Conservation (phyloP, 2,329 filamentous ascomycete genomes). For the Westerdykella sp. region DNA sequence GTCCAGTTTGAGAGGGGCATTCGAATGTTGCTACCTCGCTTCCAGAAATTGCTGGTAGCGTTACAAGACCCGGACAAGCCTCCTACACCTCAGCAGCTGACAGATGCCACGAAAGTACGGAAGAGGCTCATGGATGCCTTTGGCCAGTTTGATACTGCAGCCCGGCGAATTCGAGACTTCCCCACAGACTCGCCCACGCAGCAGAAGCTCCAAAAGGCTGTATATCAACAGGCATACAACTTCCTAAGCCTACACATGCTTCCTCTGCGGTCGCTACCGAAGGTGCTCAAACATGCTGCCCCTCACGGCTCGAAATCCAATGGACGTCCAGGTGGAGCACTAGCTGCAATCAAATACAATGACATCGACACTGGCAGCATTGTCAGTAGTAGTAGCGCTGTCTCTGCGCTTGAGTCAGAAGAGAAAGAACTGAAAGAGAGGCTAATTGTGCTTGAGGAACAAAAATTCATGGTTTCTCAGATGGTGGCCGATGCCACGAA, state of each 20-base stretch:
- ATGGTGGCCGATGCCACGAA: conserved; percentile 76
- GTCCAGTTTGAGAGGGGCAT: conserved; percentile 86
- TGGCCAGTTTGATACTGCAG: conserved; percentile 76
- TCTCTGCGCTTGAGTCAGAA: conserved; percentile 69
- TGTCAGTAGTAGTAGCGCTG: conserved; percentile 50
- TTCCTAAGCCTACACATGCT: conserved; percentile 91
- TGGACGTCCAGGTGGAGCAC: conserved; percentile 38
- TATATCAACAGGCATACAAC: conserved; percentile 73
- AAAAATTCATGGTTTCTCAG: conserved; percentile 79
- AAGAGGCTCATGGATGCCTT: conserved; percentile 86
- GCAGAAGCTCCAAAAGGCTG: conserved; percentile 67
- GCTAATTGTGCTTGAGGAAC: conserved; percentile 81
- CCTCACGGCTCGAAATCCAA: conserved; percentile 41
- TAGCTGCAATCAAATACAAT: conserved; percentile 56
- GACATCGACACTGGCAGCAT: conserved; percentile 49
- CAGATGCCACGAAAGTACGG: conserved; percentile 83
- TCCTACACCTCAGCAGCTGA: conserved; percentile 63
- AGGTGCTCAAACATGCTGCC: conserved; percentile 50
- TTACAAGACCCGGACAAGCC: conserved; percentile 67
- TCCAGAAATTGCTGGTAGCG: conserved; percentile 68
- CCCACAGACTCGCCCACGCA: conserved; percentile 68
- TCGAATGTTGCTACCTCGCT: conserved; percentile 70
- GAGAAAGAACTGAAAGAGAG: conserved; percentile 76
- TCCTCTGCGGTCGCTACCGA: conserved; percentile 57
- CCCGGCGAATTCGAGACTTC: conserved; percentile 73